Evolutionary conservation across 345 rosid species (phyloP), one percentile per base, ranked within the genome.

Genomic region (Toxicodendron radicans): DNA sequence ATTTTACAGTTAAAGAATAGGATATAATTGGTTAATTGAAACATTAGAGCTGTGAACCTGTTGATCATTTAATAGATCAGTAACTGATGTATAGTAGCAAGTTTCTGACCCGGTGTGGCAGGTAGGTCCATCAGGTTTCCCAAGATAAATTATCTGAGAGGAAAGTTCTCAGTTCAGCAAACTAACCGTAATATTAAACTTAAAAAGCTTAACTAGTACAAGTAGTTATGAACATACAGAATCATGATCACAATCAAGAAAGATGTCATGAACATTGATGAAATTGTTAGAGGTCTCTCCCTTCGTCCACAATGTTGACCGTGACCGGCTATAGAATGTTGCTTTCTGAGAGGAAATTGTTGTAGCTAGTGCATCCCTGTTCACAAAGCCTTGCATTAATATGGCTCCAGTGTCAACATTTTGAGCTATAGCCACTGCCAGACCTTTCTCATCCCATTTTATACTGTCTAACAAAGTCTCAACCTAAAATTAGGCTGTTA

Each of bases 371-470:
- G 97, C 97, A 68, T 90, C 97, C 73, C 88, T 84, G 81, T 93
- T 90, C 53, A 78, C 88, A 84, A 95, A 95, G 35, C 96, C 99
- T 89, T 95, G 99, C 96, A 95, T 95, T 81, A 91, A 80, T 79
- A 95, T 72, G 0, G 98, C 93, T 77, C 98, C 98, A 0, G 96
- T 87, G 80, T 93, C 96, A 57, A 95, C 89, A 77, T 93, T 93
- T 79, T 93, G 99, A 46, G 97, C 99, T 58, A 95, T 91, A 64
- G 91, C 96, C 84, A 93, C 97, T 1, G 96, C 99, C 79, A 95
- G 85, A 63, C 99, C 98, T 87, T 88, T 91, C 66, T 88, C 89
- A n/a, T 95, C 97, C 99, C 99, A 93, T 81, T 91, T 95, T 64
- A 95, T 81, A 65, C 79, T 72, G 80, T 91, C 93, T 77, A 93